phyloP scores from a whole-genome alignment of 1,284 basidiomycete species.

The Pascua guehoae region DNA sequence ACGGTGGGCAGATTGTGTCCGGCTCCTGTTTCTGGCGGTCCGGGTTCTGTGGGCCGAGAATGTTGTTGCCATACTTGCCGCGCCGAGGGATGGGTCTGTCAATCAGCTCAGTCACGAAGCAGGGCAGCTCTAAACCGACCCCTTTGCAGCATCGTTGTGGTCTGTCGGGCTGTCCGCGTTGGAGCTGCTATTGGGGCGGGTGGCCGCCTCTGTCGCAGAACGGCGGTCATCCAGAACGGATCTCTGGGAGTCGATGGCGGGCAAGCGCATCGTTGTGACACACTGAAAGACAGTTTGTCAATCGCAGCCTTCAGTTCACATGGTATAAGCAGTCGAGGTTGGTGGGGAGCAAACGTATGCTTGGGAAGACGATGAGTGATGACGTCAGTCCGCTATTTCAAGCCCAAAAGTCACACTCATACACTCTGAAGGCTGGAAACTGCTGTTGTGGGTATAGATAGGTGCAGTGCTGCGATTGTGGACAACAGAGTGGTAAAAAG shows the following conservation, averaged over 20 bases:
- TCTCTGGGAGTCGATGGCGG: constrained; percentile 1
- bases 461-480: too few relatives aligned
- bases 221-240: constrained; percentile 12
- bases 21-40: constrained; percentile 55
- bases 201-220: background rate
- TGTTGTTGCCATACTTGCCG: constrained; percentile 53
- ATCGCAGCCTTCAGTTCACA: too few relatives aligned
- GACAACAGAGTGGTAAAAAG: too few relatives aligned
- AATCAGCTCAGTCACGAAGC: background rate
- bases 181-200: background rate
- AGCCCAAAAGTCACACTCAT: too few relatives aligned
- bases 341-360: too few relatives aligned
- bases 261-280: constrained; percentile 1
- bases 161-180: background rate
- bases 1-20: constrained; percentile 62
- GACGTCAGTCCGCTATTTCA: too few relatives aligned
- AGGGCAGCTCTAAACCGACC: background rate
- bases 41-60: constrained; percentile 61
- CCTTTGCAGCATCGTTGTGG: background rate
- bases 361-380: too few relatives aligned
- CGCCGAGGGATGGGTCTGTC: constrained; percentile 44
- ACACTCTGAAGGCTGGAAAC: too few relatives aligned
- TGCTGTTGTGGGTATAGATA: too few relatives aligned
- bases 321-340: too few relatives aligned
- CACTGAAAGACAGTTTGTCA: too few relatives aligned